Base-by-base conservation (phyloP, 176 grass and related monocot species). In the Pontederia paniculata region DNA sequence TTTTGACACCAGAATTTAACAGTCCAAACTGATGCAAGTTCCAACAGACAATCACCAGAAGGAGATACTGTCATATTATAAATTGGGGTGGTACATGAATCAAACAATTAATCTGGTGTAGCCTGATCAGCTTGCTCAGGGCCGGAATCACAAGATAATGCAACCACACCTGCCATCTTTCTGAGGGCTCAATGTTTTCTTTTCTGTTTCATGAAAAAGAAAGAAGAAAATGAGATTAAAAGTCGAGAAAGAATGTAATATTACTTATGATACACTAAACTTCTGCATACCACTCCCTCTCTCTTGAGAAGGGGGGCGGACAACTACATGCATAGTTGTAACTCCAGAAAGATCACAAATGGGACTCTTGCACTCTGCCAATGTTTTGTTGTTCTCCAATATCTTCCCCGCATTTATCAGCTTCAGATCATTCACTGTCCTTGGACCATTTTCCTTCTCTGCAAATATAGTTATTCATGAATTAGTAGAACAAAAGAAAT, bases 401-500 rank as follows among this genome's bases (percentile, higher is more conserved):
- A 85, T 85, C 74, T 80, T 85, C 68, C 82, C 82, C 59, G 82
- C 82, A 60, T 80, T 85, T 44, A 85, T 85, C 68, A 85, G 68
- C 63, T 80, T 85, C 4, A 85, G 25, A 67, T 80, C 82, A 2
- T 73, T 80, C 43, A 85, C 70, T 48, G 77, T 85, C 69, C 77
- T 73, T 8, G 82, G 82, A 69, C 82, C 73, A 58, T 80, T 85
- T 44, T 76, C 77, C 58, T 80, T 85, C 62, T 73, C 82, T 85
- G 77, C 41, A 6, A 2, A 37, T 6, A 37, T 37, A 37, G 28
- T 37, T 37, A 37, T 37, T 37, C 7, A 37, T 37, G 28, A 37
- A 2, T 37, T 37, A 37, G 28, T 37, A 1, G 28, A 37, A 37
- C 28, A 37, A 37, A 37, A 37, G 3, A 37, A 37, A 6, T 37